Evolutionary conservation across 2,329 filamentous ascomycete species (phyloP).

Genomic region (Verticillium dahliae): DNA sequence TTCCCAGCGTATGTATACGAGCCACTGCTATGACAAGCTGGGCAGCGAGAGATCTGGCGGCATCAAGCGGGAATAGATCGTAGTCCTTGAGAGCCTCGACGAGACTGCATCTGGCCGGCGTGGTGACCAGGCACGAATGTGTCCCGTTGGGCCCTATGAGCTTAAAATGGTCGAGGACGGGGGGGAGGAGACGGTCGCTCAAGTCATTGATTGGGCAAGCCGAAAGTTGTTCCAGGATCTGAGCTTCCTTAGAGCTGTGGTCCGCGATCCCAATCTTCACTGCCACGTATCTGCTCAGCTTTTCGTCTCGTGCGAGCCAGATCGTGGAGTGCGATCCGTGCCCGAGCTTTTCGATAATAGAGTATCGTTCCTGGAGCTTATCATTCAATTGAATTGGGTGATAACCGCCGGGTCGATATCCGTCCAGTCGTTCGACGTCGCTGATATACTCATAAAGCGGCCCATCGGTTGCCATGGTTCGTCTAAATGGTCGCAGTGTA

Average conservation of each 20-base stretch:
- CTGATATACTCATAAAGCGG: conserved; percentile 8
- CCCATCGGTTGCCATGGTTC: not conserved
- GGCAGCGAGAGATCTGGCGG: conserved; percentile 11
- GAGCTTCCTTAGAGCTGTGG: conserved; percentile 1
- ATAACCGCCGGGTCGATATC: conserved; percentile 27
- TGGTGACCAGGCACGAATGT: conserved; percentile 11
- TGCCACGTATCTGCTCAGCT: conserved; percentile 19
- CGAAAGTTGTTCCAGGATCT: conserved; percentile 11
- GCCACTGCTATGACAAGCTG: conserved; percentile 15
- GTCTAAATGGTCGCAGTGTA: not conserved
- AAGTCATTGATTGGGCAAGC: too few relatives aligned
- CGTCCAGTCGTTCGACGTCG: conserved; percentile 13
- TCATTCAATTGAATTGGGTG: conserved; percentile 31
- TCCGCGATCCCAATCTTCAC: conserved; percentile 24
- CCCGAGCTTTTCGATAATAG: conserved; percentile 22
- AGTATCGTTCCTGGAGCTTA: conserved; percentile 20
- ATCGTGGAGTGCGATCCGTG: conserved; percentile 21
- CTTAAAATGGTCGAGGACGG: conserved; percentile 10
- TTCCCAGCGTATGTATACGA: conserved; percentile 13
- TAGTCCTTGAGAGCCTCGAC: not conserved
- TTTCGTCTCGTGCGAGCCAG: conserved; percentile 24
- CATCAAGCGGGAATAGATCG: conserved; percentile 8
- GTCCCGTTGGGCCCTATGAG: conserved; percentile 11
- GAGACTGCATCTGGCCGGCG: conserved; percentile 11
- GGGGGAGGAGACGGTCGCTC: not conserved